Evolutionary conservation across 164 flowering plant genomes (phyloP), one percentile per base, ranked within the genome.

Genomic region (Piper longum): DNA sequence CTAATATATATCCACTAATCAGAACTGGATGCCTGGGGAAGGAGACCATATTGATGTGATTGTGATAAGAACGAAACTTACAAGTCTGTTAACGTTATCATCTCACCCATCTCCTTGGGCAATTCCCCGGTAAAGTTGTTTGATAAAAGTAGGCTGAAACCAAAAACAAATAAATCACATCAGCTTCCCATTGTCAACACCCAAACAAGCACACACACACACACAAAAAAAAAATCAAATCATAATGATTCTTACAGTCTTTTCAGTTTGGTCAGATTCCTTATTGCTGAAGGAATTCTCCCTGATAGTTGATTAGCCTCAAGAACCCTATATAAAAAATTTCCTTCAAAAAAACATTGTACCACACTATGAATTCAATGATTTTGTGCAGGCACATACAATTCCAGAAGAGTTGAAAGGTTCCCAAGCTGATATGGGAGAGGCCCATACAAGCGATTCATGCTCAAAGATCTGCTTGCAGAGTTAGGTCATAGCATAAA

Each of bases 391-490:
- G 36, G 36, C 40, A 63, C 79, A 61, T 72, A 81, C 85, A 81
- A 16, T 43, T 68, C 66, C 56, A 45, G 69, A 54, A 89, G 85
- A 67, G 79, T 75, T 44, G 76, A 74, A 26, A 89, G 73, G 61
- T 70, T 66, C 57, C 67, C 68, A 19, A 73, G 54, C 12, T 67
- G 66, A 56, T 43, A 43, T 14, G 76, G 76, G 57, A 73, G 56
- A 7, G 65, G 18, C 56, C 76, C 76, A 4, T 70, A 55, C 67
- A 73, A 43, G 57, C 73, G 70, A 55, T 73, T 72, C 36, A 62
- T 85, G 41, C 68, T 60, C 57, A 86, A 61, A 69, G 84, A 72
- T 66, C 97, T 89, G 86, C 76, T 80, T 8, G 18, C 62, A 51
- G 14, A 48, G 14, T 48, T 5, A 8, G 12, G 9, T 48, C 52